Evolutionary conservation across 495 filamentous ascomycete genomes (phyloP).

Genomic region (Letharia lupina): DNA sequence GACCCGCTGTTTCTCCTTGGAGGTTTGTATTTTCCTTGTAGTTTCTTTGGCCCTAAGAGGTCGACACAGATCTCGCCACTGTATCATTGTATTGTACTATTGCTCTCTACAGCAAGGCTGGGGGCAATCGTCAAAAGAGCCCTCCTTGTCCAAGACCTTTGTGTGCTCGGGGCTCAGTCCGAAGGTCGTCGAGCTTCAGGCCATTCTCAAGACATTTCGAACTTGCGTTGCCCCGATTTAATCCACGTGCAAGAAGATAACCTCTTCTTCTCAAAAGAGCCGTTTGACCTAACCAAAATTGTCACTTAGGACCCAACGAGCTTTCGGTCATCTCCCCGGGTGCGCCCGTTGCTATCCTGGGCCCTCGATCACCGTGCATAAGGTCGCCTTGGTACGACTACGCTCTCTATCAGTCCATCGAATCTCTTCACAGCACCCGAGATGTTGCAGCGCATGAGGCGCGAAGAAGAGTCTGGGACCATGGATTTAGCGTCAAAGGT

Average conservation of each 20-base stretch:
- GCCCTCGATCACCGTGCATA: constrained; percentile 26
- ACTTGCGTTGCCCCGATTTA: background rate
- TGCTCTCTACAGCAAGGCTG: background rate
- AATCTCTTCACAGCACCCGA: constrained; percentile 34
- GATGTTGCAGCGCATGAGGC: constrained; percentile 32
- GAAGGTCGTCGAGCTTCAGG: background rate
- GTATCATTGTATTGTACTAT: background rate
- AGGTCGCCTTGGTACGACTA: constrained; percentile 42
- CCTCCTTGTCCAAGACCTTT: background rate
- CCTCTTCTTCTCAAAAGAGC: background rate
- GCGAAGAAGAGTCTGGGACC: constrained; percentile 36
- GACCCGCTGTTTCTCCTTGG: background rate
- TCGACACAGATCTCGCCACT: background rate
- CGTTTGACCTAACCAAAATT: background rate
- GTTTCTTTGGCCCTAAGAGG: too few species aligned
- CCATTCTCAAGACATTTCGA: background rate
- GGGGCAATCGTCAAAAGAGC: background rate
- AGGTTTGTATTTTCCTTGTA: background rate
- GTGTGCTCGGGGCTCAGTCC: background rate
- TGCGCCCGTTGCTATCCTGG: constrained; percentile 31
- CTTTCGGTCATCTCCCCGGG: constrained; percentile 36
- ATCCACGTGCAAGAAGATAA: background rate
- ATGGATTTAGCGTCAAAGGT: constrained; percentile 32
- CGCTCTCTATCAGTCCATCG: constrained; percentile 15
- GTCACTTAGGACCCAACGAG: constrained; percentile 22